These are phyloP conservation scores for Sinapis alba DNA, from an alignment of 441 rosid genomes.

Conservation along the genomic window DNA sequence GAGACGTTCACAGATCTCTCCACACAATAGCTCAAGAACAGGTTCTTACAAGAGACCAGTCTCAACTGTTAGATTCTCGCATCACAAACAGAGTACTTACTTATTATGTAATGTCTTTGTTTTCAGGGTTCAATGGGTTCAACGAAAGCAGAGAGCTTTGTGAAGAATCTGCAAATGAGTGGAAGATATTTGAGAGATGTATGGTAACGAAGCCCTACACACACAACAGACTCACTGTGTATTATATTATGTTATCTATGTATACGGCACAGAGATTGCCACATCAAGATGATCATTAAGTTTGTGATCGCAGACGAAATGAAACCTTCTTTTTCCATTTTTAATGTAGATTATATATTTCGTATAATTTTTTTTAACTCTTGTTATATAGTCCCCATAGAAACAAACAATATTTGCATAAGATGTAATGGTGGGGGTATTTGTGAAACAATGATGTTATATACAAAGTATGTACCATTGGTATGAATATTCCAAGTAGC, in stretches of 20 bases:
- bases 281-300: slow-evolving; percentile 20
- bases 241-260: slow-evolving; percentile 17
- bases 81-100: not conserved
- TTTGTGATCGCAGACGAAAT: slow-evolving; percentile 31
- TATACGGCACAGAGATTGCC: slow-evolving; percentile 29
- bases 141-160: slow-evolving; percentile 84
- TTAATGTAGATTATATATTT: slow-evolving; percentile 8
- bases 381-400: too few relatives aligned
- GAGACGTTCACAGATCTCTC: slow-evolving; percentile 55
- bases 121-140: slow-evolving; percentile 78
- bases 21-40: slow-evolving; percentile 64
- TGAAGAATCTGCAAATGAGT: slow-evolving; percentile 85
- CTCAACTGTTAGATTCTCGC: not conserved
- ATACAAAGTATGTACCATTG: slow-evolving; percentile 22
- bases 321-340: slow-evolving; percentile 8
- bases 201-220: slow-evolving; percentile 25
- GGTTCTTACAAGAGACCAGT: slow-evolving; percentile 25
- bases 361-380: slow-evolving; percentile 19
- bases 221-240: slow-evolving; percentile 23
- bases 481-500: slow-evolving; percentile 17
- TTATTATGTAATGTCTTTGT: not conserved
- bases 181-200: slow-evolving; percentile 95
- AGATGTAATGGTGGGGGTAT: slow-evolving; percentile 21
- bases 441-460: slow-evolving; percentile 25
- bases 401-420: slow-evolving; percentile 9